Conservation (phyloP, 257 asterid genomes). For the Plantago elongata region DNA sequence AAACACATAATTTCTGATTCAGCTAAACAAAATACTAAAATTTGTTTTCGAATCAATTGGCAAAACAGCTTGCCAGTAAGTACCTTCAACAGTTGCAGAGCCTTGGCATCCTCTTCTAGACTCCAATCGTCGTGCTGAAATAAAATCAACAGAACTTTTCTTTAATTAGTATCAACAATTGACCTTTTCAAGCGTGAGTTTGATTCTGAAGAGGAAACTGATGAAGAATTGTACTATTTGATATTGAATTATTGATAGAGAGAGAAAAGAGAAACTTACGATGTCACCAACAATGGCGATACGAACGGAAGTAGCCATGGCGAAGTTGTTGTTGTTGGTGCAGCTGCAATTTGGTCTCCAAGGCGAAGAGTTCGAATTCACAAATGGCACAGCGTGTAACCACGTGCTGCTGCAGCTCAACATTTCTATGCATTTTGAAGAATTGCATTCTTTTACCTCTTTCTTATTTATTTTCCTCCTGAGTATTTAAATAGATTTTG, state of each 20-base stretch:
- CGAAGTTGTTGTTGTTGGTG: conserved; percentile 16
- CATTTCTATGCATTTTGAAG: background rate
- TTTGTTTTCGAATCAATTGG: background rate
- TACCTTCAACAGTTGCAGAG: conserved; percentile 78
- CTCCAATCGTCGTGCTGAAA: conserved; percentile 86
- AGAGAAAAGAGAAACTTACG: conserved; percentile 37
- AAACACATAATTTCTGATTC: background rate
- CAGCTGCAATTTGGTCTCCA: conserved; percentile 21
- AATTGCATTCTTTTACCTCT: too few relatives aligned
- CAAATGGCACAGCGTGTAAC: conserved; percentile 49
- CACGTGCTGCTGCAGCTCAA: conserved; percentile 37
- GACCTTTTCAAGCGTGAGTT: background rate
- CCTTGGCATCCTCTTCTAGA: conserved; percentile 76
- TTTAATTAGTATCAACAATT: background rate
- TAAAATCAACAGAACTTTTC: background rate
- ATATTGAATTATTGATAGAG: too few relatives aligned
- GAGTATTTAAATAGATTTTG: too few relatives aligned
- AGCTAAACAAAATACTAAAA: background rate
- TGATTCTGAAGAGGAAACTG: background rate
- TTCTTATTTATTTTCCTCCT: too few relatives aligned
- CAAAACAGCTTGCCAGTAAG: background rate
- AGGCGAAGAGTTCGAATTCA: conserved; percentile 28
- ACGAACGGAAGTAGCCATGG: conserved; percentile 56
- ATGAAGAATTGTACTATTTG: background rate
- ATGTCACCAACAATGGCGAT: conserved; percentile 90